Percentiles rank a stretch among this genome's conserved stretches.
Conservation (phyloP, 2,329 filamentous ascomycete species). For the Alternaria longipes region DNA sequence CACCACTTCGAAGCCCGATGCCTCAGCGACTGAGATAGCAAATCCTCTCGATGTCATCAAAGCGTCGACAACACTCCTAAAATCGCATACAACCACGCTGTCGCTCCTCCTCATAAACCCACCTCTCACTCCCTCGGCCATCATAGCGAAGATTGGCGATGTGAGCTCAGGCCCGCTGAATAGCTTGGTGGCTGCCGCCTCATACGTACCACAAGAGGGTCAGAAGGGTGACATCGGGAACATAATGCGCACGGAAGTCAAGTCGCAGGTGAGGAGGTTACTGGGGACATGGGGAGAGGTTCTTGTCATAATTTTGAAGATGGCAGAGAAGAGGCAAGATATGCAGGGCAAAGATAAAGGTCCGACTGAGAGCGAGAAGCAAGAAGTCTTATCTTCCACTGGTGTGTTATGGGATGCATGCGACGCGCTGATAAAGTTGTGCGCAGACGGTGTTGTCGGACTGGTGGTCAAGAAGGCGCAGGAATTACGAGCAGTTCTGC, state of each 20-base stretch:
- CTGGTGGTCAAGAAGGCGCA: constrained; percentile 76
- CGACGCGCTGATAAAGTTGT: constrained; percentile 73
- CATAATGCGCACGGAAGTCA: constrained; percentile 70
- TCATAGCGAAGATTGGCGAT: constrained; percentile 74
- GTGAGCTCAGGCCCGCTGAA: constrained; percentile 78
- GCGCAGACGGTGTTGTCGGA: constrained; percentile 72
- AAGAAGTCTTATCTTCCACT: constrained; percentile 68
- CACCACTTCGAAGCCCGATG: constrained; percentile 12
- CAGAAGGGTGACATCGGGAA: constrained; percentile 35
- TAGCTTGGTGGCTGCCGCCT: constrained; percentile 69
- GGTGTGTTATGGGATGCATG: constrained; percentile 86
- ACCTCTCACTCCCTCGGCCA: constrained; percentile 82
- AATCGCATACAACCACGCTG: constrained; percentile 85
- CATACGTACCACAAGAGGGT: constrained; percentile 23
- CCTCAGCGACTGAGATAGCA: constrained; percentile 33
- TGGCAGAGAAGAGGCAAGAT: constrained; percentile 63
- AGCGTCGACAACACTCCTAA: constrained; percentile 76
- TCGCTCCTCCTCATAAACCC: constrained; percentile 86
- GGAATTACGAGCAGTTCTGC: constrained; percentile 76
- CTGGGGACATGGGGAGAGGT: constrained; percentile 71
- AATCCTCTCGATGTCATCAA: constrained; percentile 72
- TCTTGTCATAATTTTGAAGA: constrained; percentile 66
- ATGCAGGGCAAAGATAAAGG: constrained; percentile 24
- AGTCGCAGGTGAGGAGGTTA: constrained; percentile 66
- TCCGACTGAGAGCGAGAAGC: constrained; percentile 38